Evolutionary conservation across 2,329 filamentous ascomycete genomes (phyloP).

Genomic region (Aspergillus jensenii): DNA sequence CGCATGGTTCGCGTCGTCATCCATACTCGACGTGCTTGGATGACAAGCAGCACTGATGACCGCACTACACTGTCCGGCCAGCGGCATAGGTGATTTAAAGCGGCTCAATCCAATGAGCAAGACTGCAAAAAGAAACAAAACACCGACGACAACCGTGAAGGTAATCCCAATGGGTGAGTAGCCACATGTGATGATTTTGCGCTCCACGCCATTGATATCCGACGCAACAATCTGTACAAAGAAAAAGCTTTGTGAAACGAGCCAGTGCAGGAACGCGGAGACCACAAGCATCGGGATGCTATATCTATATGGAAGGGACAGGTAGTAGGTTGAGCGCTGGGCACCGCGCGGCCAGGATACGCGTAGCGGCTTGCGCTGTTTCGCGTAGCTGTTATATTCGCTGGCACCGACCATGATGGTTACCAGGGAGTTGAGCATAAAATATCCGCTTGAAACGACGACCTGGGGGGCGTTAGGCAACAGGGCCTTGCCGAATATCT

Average conservation of each 20-base stretch:
- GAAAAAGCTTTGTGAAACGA: constrained; percentile 48
- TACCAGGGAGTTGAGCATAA: constrained; percentile 33
- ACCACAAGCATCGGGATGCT: constrained; percentile 37
- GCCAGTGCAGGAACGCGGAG: constrained; percentile 45
- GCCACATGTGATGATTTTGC: not conserved
- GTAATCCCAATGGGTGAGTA: constrained; percentile 2
- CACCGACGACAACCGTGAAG: not conserved
- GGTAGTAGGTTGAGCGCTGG: constrained; percentile 47
- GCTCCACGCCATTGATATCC: not conserved
- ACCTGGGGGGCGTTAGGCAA: constrained; percentile 35
- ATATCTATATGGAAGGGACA: constrained; percentile 46
- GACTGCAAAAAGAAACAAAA: not conserved
- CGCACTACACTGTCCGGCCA: not conserved
- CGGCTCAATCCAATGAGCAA: constrained; percentile 2
- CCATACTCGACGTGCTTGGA: not conserved
- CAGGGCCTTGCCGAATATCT: constrained; percentile 14
- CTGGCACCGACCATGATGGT: constrained; percentile 48
- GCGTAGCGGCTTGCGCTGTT: constrained; percentile 38
- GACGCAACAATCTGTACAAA: constrained; percentile 7
- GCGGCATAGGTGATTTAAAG: not conserved
- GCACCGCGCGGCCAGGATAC: constrained; percentile 43
- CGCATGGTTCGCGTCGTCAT: not conserved
- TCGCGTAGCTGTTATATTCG: constrained; percentile 48
- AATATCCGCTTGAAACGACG: constrained; percentile 31
- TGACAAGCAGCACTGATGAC: constrained; percentile 4